These are phyloP conservation scores for Aspergillus persii DNA, from an alignment of 2,329 filamentous ascomycete genomes.

Conservation along the genomic window DNA sequence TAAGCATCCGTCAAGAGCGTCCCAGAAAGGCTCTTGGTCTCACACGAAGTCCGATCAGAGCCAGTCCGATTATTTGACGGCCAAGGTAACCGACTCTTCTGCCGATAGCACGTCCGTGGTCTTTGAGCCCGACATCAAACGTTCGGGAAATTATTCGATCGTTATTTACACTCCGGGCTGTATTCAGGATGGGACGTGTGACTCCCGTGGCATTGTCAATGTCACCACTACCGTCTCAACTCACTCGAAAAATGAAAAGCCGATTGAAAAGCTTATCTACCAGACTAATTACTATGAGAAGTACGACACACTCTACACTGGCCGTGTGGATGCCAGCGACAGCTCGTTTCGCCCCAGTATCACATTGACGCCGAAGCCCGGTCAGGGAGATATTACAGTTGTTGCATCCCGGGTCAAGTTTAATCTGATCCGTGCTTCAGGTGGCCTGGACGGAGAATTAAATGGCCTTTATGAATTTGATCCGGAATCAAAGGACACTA, in stretches of 20 bases:
- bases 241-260: slow-evolving; percentile 42
- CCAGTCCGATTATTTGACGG: slow-evolving; percentile 73
- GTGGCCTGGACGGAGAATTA: slow-evolving; percentile 70
- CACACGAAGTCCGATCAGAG: slow-evolving; percentile 66
- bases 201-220: slow-evolving; percentile 74
- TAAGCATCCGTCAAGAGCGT: slow-evolving; percentile 64
- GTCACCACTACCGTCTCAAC: slow-evolving; percentile 69
- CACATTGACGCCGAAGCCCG: slow-evolving; percentile 68
- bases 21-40: slow-evolving; percentile 71
- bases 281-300: slow-evolving; percentile 98
- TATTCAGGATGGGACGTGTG: slow-evolving; percentile 72
- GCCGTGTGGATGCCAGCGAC: slow-evolving; percentile 73
- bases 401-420: slow-evolving; percentile 91
- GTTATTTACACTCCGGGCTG: slow-evolving; percentile 93
- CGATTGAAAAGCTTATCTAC: slow-evolving; percentile 64
- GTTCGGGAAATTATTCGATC: slow-evolving; percentile 88
- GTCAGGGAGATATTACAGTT: slow-evolving; percentile 64
- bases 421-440: slow-evolving; percentile 55
- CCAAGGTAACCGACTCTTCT: slow-evolving; percentile 58
- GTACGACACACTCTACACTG: slow-evolving; percentile 88
- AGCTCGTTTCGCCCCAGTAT: slow-evolving; percentile 75
- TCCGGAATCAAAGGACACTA: slow-evolving; percentile 55
- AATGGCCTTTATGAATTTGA: slow-evolving; percentile 92
- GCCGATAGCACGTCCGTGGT: slow-evolving; percentile 66
- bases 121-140: slow-evolving; percentile 71